phyloP scores from a whole-genome alignment of 2,329 filamentous ascomycete genomes.

The Aspergillus sp. region DNA sequence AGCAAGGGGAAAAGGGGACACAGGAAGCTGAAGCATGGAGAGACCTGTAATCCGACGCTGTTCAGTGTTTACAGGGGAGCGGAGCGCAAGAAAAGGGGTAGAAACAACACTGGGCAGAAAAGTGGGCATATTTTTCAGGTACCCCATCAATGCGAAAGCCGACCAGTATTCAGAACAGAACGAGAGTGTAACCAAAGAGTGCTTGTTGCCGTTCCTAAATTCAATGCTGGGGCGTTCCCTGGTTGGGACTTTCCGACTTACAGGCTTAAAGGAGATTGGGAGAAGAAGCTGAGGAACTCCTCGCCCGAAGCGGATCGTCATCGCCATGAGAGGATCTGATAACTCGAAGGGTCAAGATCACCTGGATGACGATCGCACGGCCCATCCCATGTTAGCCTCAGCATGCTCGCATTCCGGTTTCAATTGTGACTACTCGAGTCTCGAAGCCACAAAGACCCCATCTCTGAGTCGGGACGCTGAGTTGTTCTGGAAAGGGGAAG shows the following conservation, averaged over 20 bases:
- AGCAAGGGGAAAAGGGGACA: background rate
- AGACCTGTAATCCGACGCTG: background rate
- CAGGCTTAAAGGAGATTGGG: constrained; percentile 2
- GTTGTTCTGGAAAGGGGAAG: constrained; percentile 10
- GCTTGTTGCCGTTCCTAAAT: background rate
- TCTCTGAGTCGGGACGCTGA: background rate
- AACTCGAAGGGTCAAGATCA: background rate
- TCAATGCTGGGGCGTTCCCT: constrained; percentile 3
- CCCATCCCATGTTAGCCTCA: background rate
- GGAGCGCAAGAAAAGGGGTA: background rate
- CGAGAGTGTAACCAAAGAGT: background rate
- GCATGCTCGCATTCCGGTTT: background rate
- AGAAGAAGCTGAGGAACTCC: constrained; percentile 1
- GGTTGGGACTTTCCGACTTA: constrained; percentile 4
- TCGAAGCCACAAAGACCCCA: background rate
- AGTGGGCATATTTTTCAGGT: background rate
- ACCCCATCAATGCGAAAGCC: background rate
- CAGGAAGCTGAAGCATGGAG: background rate
- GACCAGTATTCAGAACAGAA: constrained; percentile 8
- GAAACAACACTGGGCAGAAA: background rate
- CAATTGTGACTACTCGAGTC: background rate
- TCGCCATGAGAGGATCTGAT: background rate
- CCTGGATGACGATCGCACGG: background rate
- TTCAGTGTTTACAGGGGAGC: background rate
- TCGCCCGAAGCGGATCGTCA: constrained; percentile 7